Percentiles rank a stretch among this genome's conserved stretches.
Evolutionary conservation across 1,284 basidiomycete genomes (phyloP).

Genomic region (Agroathelia rolfsii): DNA sequence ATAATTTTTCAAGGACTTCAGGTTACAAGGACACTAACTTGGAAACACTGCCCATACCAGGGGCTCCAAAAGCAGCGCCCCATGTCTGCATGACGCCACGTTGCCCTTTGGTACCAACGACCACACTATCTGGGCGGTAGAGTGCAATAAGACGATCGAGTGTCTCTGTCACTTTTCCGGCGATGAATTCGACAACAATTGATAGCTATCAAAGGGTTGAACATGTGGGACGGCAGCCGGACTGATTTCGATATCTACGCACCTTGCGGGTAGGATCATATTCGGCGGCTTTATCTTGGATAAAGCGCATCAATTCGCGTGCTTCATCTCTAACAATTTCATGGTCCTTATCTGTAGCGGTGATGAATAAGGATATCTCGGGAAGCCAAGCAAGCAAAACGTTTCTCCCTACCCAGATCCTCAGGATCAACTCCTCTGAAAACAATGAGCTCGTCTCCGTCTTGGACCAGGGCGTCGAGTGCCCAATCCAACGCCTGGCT

Average conservation of each 20-base stretch:
- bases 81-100: constrained; percentile 47
- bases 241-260: no score
- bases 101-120: constrained; percentile 85
- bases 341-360: constrained; percentile 61
- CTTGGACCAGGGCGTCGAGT: constrained; percentile 79
- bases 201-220: no score
- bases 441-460: constrained; percentile 91
- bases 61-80: constrained; percentile 43
- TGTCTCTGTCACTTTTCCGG: constrained; percentile 81
- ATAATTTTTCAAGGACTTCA: no score
- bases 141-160: constrained; percentile 90
- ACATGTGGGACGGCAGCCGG: no score
- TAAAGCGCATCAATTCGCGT: constrained; percentile 68
- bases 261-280: constrained; percentile 73
- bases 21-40: no score
- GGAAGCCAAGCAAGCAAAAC: no score
- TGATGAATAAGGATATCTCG: constrained; percentile 5
- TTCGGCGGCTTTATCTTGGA: constrained; percentile 78
- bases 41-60: constrained; percentile 13
- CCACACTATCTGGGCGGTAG: constrained; percentile 90
- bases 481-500: constrained; percentile 83
- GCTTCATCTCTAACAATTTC: constrained; percentile 85
- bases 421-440: constrained; percentile 85
- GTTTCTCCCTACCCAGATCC: constrained; percentile 48
- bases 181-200: constrained; percentile 89